Conservation (phyloP, 495 filamentous ascomycete species). For the Stereocaulon alpinum region DNA sequence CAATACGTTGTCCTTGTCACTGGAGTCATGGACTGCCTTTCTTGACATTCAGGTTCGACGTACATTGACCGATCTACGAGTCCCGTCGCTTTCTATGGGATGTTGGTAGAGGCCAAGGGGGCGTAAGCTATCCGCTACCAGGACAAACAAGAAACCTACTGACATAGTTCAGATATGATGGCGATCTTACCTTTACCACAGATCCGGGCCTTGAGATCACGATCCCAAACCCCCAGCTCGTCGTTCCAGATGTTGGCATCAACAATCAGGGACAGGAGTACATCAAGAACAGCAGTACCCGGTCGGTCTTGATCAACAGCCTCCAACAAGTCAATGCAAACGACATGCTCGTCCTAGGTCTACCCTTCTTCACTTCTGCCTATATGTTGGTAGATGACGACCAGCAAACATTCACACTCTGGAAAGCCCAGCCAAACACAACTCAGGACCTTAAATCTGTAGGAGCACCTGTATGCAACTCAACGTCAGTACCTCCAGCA, state of each 20-base stretch:
- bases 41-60: constrained; percentile 15
- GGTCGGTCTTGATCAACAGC: constrained; percentile 25
- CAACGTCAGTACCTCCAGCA: not conserved
- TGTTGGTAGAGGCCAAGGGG: constrained; percentile 16
- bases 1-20: constrained; percentile 21
- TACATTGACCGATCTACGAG: constrained; percentile 17
- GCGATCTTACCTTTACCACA: constrained; percentile 22
- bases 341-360: constrained; percentile 28
- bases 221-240: constrained; percentile 30
- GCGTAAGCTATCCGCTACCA: not conserved
- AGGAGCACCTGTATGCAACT: not conserved
- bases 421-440: constrained; percentile 2
- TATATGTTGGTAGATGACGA: constrained; percentile 32
- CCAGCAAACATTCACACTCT: constrained; percentile 9
- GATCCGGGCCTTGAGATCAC: constrained; percentile 17
- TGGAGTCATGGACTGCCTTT: constrained; percentile 25
- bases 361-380: constrained; percentile 31
- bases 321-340: constrained; percentile 19
- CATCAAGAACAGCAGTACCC: constrained; percentile 15
- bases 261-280: constrained; percentile 22
- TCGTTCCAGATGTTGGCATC: constrained; percentile 26
- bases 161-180: constrained; percentile 17
- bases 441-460: constrained; percentile 5
- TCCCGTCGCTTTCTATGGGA: constrained; percentile 16
- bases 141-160: too few relatives aligned